Evolutionary conservation across 768 basidiomycete species (phyloP).

Genomic region (Cantharellus cinnabarinus): DNA sequence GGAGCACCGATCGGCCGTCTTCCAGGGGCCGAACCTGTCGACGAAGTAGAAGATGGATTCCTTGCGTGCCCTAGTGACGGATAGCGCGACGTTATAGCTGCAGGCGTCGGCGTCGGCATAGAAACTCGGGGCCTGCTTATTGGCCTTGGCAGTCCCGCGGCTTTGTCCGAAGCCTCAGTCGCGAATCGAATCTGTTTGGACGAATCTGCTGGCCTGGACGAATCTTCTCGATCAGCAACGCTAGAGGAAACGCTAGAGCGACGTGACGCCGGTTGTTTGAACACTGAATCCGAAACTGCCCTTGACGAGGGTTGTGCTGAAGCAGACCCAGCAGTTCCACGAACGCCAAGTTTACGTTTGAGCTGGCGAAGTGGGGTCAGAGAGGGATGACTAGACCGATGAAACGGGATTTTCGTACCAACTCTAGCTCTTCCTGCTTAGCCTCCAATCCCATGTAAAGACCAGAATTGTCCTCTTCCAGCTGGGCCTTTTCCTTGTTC

Average conservation of each 20-base stretch:
- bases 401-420: slow-evolving; percentile 30
- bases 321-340: not conserved
- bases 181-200: not conserved
- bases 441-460: slow-evolving; percentile 82
- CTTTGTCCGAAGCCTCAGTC: not conserved
- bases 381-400: not conserved
- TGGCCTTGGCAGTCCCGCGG: not conserved
- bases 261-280: not conserved
- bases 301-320: not conserved
- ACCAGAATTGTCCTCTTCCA: slow-evolving; percentile 47
- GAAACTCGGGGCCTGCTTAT: not conserved
- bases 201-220: not conserved
- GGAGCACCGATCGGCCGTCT: not conserved
- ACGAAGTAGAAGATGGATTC: not conserved
- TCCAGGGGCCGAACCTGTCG: not conserved
- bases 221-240: not conserved
- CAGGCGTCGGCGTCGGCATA: not conserved
- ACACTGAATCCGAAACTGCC: not conserved
- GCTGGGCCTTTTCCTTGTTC: slow-evolving; percentile 39
- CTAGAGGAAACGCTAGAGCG: not conserved
- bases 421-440: slow-evolving; percentile 83
- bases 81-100: not conserved
- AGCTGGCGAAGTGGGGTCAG: not conserved
- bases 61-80: not conserved
- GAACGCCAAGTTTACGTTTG: not conserved